Evolutionary conservation across 352 stramenopile species (phyloP).

Genomic region (Globisporangium ultimum): DNA sequence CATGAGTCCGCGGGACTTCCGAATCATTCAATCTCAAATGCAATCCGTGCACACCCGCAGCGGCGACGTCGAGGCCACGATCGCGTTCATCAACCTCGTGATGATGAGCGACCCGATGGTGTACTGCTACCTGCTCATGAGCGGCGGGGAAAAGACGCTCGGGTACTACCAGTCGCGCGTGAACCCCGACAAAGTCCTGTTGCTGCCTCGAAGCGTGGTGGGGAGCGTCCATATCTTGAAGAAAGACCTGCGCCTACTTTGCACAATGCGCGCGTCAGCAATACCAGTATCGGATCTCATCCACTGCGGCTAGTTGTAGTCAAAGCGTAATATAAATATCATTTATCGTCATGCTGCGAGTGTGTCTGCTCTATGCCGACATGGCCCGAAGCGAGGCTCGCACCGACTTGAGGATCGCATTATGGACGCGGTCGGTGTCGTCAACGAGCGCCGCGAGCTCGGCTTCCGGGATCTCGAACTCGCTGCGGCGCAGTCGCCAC

Average conservation of each 20-base stretch:
- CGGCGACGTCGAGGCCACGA: not conserved
- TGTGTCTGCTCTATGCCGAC: too few relatives aligned
- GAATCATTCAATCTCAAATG: too few relatives aligned
- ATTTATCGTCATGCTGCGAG: too few relatives aligned
- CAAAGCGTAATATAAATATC: too few relatives aligned
- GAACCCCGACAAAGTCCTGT: conserved; percentile 1
- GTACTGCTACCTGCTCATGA: conserved; percentile 15
- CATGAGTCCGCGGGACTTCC: too few relatives aligned
- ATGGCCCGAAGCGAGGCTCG: not conserved
- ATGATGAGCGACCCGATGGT: conserved; percentile 40
- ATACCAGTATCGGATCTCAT: conserved; percentile 2
- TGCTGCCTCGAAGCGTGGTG: conserved; percentile 2
- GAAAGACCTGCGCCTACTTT: not conserved
- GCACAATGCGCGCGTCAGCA: not conserved
- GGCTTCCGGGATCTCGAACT: not conserved
- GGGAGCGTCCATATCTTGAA: not conserved
- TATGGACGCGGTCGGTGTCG: conserved; percentile 1
- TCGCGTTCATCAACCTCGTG: conserved; percentile 38
- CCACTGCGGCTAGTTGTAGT: conserved; percentile 6
- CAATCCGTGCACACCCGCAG: too few relatives aligned
- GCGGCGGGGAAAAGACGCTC: not conserved
- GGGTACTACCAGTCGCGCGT: conserved; percentile 2
- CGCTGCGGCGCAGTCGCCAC: conserved; percentile 18
- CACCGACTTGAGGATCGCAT: conserved; percentile 1
- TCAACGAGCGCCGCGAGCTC: conserved; percentile 2